phyloP scores from a whole-genome alignment of 1,284 basidiomycete genomes.

The Coniferiporia sulphurascens region DNA sequence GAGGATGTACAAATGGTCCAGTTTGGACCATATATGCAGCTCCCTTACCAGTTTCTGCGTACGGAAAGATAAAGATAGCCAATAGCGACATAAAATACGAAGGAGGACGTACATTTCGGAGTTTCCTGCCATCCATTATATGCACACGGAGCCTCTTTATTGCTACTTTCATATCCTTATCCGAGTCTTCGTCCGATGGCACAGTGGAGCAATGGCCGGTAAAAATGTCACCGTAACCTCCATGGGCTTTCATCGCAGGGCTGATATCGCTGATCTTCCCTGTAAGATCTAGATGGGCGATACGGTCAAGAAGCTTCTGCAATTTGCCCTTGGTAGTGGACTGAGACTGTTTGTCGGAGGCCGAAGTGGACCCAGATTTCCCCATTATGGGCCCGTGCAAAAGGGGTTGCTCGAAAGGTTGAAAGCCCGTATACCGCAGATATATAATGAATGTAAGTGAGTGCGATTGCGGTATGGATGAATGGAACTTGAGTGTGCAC shows the following conservation, averaged over 20 bases:
- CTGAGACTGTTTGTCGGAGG: no score
- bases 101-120: not conserved
- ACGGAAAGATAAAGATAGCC: not conserved
- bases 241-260: not conserved
- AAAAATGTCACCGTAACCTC: not conserved
- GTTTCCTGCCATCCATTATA: not conserved
- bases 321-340: not conserved
- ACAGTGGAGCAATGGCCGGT: not conserved
- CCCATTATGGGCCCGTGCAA: no score
- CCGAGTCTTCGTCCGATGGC: not conserved
- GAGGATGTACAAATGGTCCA: not conserved
- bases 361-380: no score
- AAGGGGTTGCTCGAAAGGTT: no score
- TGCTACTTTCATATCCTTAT: not conserved
- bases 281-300: not conserved
- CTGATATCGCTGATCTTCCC: not conserved
- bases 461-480: no score
- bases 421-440: no score
- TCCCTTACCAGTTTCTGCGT: not conserved
- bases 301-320: not conserved
- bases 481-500: no score
- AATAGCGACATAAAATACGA: not conserved
- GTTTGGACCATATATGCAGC: not conserved
- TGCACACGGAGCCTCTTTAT: not conserved
- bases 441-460: no score